Percentiles rank a stretch among this genome's conserved stretches.
Conservation (phyloP, 1,139 yeast species). For the Nakaseomyces sp. region DNA sequence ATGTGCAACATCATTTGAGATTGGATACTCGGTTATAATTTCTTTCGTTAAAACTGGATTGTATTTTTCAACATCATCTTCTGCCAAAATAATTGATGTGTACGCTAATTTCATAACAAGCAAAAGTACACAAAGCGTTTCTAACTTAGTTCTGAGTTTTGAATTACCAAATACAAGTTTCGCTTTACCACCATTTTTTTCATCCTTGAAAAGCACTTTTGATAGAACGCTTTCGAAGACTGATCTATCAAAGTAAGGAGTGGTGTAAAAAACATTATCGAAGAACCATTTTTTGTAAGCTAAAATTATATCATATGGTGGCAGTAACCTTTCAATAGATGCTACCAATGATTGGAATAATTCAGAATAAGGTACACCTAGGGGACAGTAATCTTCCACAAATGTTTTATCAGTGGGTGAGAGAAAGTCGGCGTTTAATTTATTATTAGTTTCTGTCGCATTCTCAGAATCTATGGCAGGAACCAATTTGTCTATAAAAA, state of each 20-base stretch:
- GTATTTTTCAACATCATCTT: conserved; percentile 11
- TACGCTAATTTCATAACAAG: conserved; percentile 26
- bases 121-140: conserved; percentile 22
- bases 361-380: conserved; percentile 21
- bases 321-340: conserved; percentile 20
- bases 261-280: conserved; percentile 21
- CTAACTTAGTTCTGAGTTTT: conserved; percentile 25
- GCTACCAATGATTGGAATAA: conserved; percentile 17
- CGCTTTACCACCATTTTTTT: conserved; percentile 14
- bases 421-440: conserved; percentile 11
- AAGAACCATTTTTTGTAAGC: conserved; percentile 24
- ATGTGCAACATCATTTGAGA: conserved; percentile 19
- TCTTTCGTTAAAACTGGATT: conserved; percentile 11
- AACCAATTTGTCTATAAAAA: conserved; percentile 21
- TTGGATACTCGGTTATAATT: conserved; percentile 21
- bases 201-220: conserved; percentile 17
- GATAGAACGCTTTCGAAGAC: conserved; percentile 22
- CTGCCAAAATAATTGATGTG: conserved; percentile 17
- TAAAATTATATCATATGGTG: conserved; percentile 19
- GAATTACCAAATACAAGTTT: conserved; percentile 21
- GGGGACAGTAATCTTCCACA: conserved; percentile 24
- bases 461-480: conserved; percentile 13
- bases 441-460: conserved; percentile 12
- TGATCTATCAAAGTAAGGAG: conserved; percentile 24
- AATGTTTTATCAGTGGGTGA: conserved; percentile 13